Percentiles rank a stretch among this genome's conserved stretches.
Conservation (phyloP, 306 rosid genomes). For the Argentina anserina region DNA sequence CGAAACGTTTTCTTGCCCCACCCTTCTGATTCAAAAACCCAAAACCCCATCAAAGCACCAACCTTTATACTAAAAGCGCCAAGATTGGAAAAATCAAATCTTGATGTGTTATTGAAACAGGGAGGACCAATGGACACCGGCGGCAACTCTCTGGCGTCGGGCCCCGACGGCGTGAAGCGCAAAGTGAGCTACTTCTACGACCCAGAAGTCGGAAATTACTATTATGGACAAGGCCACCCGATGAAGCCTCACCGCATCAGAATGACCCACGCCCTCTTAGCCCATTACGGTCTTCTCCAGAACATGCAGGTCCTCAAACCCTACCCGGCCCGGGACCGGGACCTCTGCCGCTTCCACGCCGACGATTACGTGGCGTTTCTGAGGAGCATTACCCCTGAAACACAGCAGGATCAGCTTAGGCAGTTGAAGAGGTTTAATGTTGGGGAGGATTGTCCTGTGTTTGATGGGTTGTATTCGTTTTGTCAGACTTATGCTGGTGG, state of each 20-base stretch:
- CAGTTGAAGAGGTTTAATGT: slow-evolving; percentile 89
- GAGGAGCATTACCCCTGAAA: slow-evolving; percentile 71
- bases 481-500: slow-evolving; percentile 92
- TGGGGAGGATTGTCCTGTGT: slow-evolving; percentile 86
- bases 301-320: slow-evolving; percentile 89
- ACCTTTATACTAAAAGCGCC: background rate
- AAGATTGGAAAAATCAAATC: background rate
- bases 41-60: background rate
- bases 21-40: background rate
- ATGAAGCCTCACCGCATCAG: slow-evolving; percentile 91
- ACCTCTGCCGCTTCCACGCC: slow-evolving; percentile 81
- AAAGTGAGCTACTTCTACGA: slow-evolving; percentile 80
- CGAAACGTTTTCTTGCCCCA: background rate
- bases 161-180: slow-evolving; percentile 77
- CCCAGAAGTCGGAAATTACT: slow-evolving; percentile 86
- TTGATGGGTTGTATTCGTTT: slow-evolving; percentile 77
- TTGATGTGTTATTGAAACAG: background rate
- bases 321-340: slow-evolving; percentile 81
- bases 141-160: slow-evolving; percentile 74
- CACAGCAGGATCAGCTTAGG: slow-evolving; percentile 84
- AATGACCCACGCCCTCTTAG: slow-evolving; percentile 87
- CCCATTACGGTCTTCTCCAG: slow-evolving; percentile 82
- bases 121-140: slow-evolving; percentile 50
- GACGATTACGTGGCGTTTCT: slow-evolving; percentile 85
- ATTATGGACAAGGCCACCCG: slow-evolving; percentile 93